Percentiles rank a stretch among this genome's conserved stretches.
Conservation (phyloP, 805 yeast genomes). For the Metschnikowia reukaufii region DNA sequence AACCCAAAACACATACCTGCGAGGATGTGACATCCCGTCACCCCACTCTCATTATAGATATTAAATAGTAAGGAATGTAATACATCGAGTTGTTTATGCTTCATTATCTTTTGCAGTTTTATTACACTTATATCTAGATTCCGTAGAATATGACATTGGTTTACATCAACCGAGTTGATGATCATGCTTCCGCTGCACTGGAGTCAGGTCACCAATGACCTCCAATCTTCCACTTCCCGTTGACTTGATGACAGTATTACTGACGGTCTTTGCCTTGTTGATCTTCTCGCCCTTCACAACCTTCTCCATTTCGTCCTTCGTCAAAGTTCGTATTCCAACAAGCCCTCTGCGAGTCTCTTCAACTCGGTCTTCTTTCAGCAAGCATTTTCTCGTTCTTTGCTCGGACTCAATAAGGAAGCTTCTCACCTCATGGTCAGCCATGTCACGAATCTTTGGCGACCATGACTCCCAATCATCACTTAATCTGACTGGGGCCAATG, state of each 20-base stretch:
- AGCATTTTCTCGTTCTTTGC: constrained; percentile 73
- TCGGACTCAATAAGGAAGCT: constrained; percentile 73
- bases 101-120: background rate
- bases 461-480: constrained; percentile 93
- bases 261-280: constrained; percentile 62
- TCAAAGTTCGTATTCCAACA: constrained; percentile 94
- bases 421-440: constrained; percentile 92
- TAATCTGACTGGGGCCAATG: constrained; percentile 88
- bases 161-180: background rate
- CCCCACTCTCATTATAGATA: background rate
- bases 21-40: no score
- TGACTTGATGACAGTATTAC: constrained; percentile 61
- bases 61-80: background rate
- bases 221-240: constrained; percentile 21
- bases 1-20: no score
- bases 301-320: constrained; percentile 84
- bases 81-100: background rate
- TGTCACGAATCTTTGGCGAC: constrained; percentile 84
- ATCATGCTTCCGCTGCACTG: constrained; percentile 20
- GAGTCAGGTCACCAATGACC: constrained; percentile 19
- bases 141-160: constrained; percentile 1
- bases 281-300: constrained; percentile 79
- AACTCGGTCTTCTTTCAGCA: constrained; percentile 65
- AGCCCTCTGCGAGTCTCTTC: constrained; percentile 86
- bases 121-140: constrained; percentile 2